Percentiles rank a stretch among this genome's conserved stretches.
Conservation (phyloP, 495 filamentous ascomycete species). For the Aspergillus sclerotioniger region DNA sequence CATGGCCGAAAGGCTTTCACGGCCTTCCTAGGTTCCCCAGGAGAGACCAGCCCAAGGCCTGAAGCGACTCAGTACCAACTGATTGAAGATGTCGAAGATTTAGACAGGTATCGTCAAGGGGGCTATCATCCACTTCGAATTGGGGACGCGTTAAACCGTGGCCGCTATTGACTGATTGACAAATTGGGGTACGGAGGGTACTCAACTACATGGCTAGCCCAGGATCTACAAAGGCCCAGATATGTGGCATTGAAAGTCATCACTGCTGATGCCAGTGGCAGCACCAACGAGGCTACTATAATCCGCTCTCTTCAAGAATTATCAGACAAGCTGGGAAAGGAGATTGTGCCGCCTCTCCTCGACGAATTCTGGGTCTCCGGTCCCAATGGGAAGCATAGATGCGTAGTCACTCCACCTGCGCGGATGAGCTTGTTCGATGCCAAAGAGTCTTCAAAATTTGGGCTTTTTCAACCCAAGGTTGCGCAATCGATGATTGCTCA, state of each 20-base stretch:
- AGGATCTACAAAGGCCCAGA: conserved; percentile 20
- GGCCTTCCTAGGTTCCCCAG: too few relatives aligned
- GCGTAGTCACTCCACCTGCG: conserved; percentile 35
- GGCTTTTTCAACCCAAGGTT: conserved; percentile 23
- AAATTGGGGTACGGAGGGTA: conserved; percentile 44
- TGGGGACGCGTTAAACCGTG: conserved; percentile 31
- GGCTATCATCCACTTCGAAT: conserved; percentile 44
- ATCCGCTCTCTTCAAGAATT: conserved; percentile 12
- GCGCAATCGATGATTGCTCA: conserved; percentile 29
- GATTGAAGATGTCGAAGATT: conserved; percentile 21
- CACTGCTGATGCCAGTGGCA: conserved; percentile 21
- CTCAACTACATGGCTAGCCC: conserved; percentile 46
- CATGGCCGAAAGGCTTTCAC: not conserved
- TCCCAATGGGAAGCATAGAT: conserved; percentile 43
- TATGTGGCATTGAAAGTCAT: conserved; percentile 23
- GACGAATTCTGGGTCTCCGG: conserved; percentile 35
- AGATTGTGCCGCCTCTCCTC: conserved; percentile 29
- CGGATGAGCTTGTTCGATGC: conserved; percentile 26
- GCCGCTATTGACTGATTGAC: conserved; percentile 37
- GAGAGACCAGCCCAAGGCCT: not conserved
- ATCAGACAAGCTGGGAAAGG: conserved; percentile 11
- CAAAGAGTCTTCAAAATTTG: conserved; percentile 21
- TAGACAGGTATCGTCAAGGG: conserved; percentile 34
- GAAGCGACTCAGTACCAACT: not conserved
- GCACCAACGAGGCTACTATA: conserved; percentile 13